Percentiles rank a stretch among this genome's conserved stretches.
Evolutionary conservation across 352 stramenopile genomes (phyloP).

Genomic region (Plasmopara muralis): DNA sequence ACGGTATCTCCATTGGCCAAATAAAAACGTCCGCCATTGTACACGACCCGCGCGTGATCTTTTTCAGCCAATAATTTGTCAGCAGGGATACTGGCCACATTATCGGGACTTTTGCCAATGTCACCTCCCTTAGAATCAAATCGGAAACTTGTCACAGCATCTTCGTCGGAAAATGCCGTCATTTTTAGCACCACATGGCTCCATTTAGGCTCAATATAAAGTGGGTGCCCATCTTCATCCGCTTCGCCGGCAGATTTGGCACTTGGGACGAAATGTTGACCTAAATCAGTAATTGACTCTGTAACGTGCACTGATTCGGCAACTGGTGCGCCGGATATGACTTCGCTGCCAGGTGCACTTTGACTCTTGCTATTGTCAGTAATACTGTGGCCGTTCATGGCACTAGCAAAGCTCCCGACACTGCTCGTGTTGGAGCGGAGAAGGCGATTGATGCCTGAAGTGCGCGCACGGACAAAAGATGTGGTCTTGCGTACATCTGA

Average conservation of each 20-base stretch:
- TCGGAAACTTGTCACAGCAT: slow-evolving; percentile 66
- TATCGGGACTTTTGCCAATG: slow-evolving; percentile 45
- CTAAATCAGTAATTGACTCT: background rate
- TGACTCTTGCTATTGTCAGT: slow-evolving; percentile 15
- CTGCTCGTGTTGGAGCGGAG: slow-evolving; percentile 41
- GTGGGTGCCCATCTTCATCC: slow-evolving; percentile 22
- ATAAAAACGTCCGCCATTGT: slow-evolving; percentile 57
- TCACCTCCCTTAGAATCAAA: slow-evolving; percentile 44
- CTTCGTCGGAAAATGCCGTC: slow-evolving; percentile 70
- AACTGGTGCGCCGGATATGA: background rate
- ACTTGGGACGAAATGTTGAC: slow-evolving; percentile 1
- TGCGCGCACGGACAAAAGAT: slow-evolving; percentile 46
- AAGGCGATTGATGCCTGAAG: slow-evolving; percentile 58
- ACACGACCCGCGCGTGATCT: slow-evolving; percentile 55
- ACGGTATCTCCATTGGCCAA: slow-evolving; percentile 43
- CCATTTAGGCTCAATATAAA: slow-evolving; percentile 43
- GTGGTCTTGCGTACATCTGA: slow-evolving; percentile 43
- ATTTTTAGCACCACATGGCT: slow-evolving; percentile 79
- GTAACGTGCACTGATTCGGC: slow-evolving; percentile 15
- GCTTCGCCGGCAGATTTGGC: slow-evolving; percentile 11
- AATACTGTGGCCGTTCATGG: slow-evolving; percentile 6
- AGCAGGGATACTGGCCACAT: slow-evolving; percentile 62
- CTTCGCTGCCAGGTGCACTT: slow-evolving; percentile 21
- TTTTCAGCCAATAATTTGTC: slow-evolving; percentile 51
- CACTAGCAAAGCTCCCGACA: slow-evolving; percentile 11